Conservation (phyloP, 78 protist genomes). For the Dictyostelium purpureum region DNA sequence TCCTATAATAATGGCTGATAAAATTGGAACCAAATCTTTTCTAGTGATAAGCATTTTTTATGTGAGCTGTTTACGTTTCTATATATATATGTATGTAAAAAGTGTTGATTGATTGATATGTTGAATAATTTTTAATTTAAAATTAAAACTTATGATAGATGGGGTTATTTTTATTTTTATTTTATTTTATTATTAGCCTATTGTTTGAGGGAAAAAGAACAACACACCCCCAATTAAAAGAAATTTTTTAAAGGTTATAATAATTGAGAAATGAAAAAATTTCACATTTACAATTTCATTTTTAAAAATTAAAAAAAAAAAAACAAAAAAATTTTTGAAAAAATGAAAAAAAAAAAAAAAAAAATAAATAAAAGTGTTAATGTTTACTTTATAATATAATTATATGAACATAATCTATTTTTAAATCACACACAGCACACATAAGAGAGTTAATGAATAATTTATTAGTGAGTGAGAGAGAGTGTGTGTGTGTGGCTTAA, state of each 20-base stretch:
- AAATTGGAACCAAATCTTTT: constrained; percentile 10
- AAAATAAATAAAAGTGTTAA: not conserved
- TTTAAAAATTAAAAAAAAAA: no score
- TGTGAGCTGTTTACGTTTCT: no score
- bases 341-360: not conserved
- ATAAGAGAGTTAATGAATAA: not conserved
- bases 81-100: no score
- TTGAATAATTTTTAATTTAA: not conserved
- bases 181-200: not conserved
- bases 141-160: not conserved
- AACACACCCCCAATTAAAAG: no score
- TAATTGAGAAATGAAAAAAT: no score
- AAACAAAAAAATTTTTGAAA: not conserved
- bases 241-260: no score
- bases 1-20: constrained; percentile 9
- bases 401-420: not conserved
- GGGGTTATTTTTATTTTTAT: not conserved
- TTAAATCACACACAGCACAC: not conserved
- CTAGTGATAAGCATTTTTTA: no score
- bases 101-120: not conserved
- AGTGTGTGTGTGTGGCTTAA: no score
- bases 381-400: not conserved
- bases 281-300: no score
- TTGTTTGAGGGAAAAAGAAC: not conserved
- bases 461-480: no score